These are phyloP conservation scores for Acanthamoeba castellanii DNA, from an alignment of 208 protist genomes.

Conservation along the genomic window DNA sequence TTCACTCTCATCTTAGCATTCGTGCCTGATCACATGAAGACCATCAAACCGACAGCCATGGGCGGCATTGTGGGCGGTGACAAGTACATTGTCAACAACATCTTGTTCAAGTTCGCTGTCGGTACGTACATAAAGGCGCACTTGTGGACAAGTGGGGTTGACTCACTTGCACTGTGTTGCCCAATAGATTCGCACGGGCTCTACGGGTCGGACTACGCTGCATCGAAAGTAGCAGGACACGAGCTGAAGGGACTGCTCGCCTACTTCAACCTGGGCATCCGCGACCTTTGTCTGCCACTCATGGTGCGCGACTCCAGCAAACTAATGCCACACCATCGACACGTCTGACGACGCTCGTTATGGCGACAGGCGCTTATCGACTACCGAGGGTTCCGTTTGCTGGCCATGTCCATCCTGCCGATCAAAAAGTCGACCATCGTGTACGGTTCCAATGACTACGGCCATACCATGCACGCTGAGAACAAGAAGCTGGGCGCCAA, in stretches of 20 bases:
- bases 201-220: constrained; percentile 78
- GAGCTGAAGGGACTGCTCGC: constrained; percentile 82
- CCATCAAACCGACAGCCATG: constrained; percentile 75
- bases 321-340: not conserved
- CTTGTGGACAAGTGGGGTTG: not conserved
- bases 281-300: constrained; percentile 78
- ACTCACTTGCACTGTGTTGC: not conserved
- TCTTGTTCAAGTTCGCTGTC: constrained; percentile 84
- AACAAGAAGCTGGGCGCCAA: constrained; percentile 54
- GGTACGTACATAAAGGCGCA: not conserved
- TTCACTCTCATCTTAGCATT: not conserved
- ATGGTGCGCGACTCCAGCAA: constrained; percentile 61
- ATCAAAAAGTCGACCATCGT: constrained; percentile 67
- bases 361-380: constrained; percentile 68
- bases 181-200: constrained; percentile 71
- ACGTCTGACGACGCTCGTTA: not conserved
- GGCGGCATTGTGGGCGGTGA: constrained; percentile 76
- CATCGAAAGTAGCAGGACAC: constrained; percentile 79
- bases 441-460: constrained; percentile 61
- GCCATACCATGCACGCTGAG: constrained; percentile 78
- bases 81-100: constrained; percentile 84
- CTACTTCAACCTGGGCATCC: constrained; percentile 74
- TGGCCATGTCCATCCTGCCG: constrained; percentile 84
- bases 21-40: constrained; percentile 55
- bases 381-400: constrained; percentile 75